phyloP scores from a whole-genome alignment of 192 early-diverging fungal species.

The Geranomyces michiganensis region DNA sequence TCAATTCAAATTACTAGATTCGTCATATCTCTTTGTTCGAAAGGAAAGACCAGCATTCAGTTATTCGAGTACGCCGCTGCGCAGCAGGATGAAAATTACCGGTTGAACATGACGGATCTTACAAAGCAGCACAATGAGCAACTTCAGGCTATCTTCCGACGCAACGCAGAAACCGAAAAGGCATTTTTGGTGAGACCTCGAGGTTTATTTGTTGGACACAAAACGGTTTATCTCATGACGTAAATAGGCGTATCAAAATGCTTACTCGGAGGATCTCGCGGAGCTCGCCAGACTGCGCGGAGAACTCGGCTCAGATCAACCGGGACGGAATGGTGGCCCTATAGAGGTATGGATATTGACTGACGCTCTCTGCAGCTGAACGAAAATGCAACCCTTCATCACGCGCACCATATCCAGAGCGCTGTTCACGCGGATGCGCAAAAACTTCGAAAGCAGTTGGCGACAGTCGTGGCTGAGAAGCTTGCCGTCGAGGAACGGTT shows the following conservation, averaged over 20 bases:
- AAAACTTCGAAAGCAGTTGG: slow-evolving; percentile 21
- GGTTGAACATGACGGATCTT: slow-evolving; percentile 49
- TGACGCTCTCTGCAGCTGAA: too few relatives aligned
- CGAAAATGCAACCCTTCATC: too few relatives aligned
- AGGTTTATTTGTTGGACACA: background rate
- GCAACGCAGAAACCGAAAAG: slow-evolving; percentile 52
- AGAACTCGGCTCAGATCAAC: slow-evolving; percentile 15
- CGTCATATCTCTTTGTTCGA: background rate
- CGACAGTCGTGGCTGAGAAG: slow-evolving; percentile 31
- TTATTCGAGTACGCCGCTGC: slow-evolving; percentile 42
- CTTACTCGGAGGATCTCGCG: slow-evolving; percentile 36
- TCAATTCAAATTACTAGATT: background rate
- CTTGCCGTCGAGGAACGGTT: slow-evolving; percentile 43
- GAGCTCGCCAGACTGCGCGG: slow-evolving; percentile 34
- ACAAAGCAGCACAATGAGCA: slow-evolving; percentile 52
- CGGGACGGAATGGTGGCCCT: too few relatives aligned
- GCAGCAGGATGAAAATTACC: slow-evolving; percentile 52
- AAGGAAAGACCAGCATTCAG: slow-evolving; percentile 43
- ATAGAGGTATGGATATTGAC: too few relatives aligned
- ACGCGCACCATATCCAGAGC: background rate
- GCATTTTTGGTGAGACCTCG: slow-evolving; percentile 43
- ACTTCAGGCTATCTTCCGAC: slow-evolving; percentile 47
- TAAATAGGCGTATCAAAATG: slow-evolving; percentile 40
- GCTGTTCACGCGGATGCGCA: slow-evolving; percentile 28
- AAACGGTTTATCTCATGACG: background rate